Evolutionary conservation across 75 land plant genomes (phyloP).

Genomic region (Pinus tabuliformis): DNA sequence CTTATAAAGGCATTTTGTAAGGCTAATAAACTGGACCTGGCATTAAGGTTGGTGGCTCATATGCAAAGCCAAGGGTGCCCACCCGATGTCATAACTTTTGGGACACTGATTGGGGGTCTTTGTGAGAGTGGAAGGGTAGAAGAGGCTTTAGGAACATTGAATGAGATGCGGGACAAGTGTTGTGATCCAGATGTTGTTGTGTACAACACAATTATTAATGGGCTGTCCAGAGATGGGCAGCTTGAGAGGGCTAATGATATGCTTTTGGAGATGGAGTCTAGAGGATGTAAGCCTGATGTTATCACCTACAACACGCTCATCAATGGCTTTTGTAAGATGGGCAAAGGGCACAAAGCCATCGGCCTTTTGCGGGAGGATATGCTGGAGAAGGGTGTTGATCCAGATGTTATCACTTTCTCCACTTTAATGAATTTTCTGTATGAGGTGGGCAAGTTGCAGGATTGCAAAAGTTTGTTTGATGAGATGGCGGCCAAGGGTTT

Average conservation of each 20-base stretch:
- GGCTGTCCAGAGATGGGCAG: background rate
- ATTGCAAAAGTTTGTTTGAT: background rate
- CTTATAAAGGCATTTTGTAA: background rate
- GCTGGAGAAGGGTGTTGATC: background rate
- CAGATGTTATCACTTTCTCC: background rate
- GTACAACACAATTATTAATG: conserved; percentile 33
- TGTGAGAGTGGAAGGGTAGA: background rate
- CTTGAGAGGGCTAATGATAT: background rate
- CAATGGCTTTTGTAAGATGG: background rate
- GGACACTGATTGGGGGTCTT: background rate
- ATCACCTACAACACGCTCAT: conserved; percentile 5
- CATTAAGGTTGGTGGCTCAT: background rate
- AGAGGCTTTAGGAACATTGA: background rate
- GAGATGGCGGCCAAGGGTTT: background rate
- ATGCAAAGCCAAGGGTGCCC: background rate
- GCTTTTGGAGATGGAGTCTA: background rate
- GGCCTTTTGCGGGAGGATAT: background rate
- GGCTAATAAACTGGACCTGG: background rate
- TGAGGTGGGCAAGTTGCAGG: background rate
- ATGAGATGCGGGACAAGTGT: conserved; percentile 5
- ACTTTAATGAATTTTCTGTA: background rate
- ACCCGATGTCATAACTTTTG: background rate
- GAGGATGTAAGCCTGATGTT: background rate
- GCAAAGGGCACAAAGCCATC: background rate
- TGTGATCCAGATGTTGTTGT: conserved; percentile 14